Conservation (phyloP, 106 monocot species). For the Dactylorhiza incarnata region DNA sequence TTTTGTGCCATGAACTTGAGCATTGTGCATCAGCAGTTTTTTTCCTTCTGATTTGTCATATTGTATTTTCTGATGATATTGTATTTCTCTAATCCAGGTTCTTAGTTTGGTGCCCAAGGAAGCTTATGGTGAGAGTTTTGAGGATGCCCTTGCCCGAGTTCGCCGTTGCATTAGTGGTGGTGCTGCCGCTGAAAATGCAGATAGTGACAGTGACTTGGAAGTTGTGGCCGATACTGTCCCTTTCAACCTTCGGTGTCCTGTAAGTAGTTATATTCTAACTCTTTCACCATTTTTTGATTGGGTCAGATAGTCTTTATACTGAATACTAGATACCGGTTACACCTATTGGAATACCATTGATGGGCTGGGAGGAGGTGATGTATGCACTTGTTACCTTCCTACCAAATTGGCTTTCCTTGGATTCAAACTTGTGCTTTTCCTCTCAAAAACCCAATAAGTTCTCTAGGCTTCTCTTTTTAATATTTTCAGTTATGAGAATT, state of each 20-base stretch:
- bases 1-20: not conserved
- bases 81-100: constrained; percentile 37
- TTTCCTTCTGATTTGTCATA: not conserved
- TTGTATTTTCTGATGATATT: constrained; percentile 4
- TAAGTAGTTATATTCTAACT: constrained; percentile 18
- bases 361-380: no score
- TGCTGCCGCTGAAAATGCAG: constrained; percentile 48
- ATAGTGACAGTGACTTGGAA: constrained; percentile 73
- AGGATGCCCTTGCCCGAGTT: constrained; percentile 82
- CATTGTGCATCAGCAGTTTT: not conserved
- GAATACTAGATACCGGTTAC: no score
- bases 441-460: no score
- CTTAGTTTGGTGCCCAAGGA: constrained; percentile 75
- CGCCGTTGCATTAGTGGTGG: constrained; percentile 81
- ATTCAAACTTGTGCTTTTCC: no score
- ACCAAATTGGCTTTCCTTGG: no score
- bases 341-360: no score
- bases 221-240: constrained; percentile 61
- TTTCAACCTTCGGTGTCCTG: constrained; percentile 74
- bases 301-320: not conserved
- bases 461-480: no score
- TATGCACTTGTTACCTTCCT: no score
- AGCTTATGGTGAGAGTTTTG: constrained; percentile 73
- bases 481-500: no score
- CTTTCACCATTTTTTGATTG: not conserved